Evolutionary conservation across 1,139 yeast genomes (phyloP), one percentile per base, ranked within the genome.

Genomic region (Debaryomyces udenii): DNA sequence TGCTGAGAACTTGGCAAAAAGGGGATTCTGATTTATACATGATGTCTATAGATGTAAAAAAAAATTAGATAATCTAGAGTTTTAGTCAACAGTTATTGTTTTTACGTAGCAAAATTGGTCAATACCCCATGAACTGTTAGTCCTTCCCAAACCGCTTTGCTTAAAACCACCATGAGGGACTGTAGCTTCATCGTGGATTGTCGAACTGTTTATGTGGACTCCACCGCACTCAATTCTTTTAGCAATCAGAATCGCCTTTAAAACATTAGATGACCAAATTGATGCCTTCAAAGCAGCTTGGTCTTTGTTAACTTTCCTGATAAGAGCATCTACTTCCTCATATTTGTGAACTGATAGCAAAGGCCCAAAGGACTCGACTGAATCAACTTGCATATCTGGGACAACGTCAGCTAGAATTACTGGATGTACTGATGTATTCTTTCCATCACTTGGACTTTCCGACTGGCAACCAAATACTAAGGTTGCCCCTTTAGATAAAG

Each of bases 1-100:
- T 15, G 86, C 89, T 6, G 86, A 87, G 52, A 77, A 77, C 49
- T 60, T 90, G 41, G 86, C 89, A 3, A 68, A 70, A 41, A 68
- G 75, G 46, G 95, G 94, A 0, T 75, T 80, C 42, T 87, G 57
- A 17, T 26, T 11, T 9, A 17, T 15, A n/a, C n/a, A n/a, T n/a
- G n/a, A n/a, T n/a, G n/a, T n/a, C n/a, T n/a, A n/a, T n/a, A n/a
- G 22, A 20, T 20, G 22, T 20, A 20, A 20, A 20, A n/a, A n/a
- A n/a, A n/a, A n/a, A 20, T 6, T 20, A 20, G 7, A 20, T 20
- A 20, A 5, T 20, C 22, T n/a, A 20, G 5, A 20, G 22, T 7
- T 20, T 20, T 45, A 43, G 24, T 44, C 40, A 18, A 66, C 11
- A 1, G 79, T 73, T 24, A 75, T 57, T 3, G 66, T 49, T 47